Base-by-base conservation (phyloP, 176 grass and related monocot species). In the Ampelocalamus luodianensis region DNA sequence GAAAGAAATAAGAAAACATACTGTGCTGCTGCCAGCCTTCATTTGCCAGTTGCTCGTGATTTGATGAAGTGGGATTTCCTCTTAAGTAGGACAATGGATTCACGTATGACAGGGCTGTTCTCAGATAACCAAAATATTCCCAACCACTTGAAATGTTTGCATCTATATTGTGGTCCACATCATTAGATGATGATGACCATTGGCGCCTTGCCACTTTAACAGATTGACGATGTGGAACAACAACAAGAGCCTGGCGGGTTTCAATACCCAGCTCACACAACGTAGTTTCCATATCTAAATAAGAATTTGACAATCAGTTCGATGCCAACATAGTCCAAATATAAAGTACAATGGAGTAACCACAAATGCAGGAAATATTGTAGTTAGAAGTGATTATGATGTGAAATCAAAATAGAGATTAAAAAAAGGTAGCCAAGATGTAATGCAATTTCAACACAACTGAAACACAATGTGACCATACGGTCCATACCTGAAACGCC, bases 51-150 rank as follows among this genome's bases (percentile, higher is more conserved):
- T 53, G 58, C 56, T 89, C 93, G 8, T 55, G 62, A 83, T 86
- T 79, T 76, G 87, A 88, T 38, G 94, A 78, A 54, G 62, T n/a
- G 6, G 82, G 20, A 18, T 65, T 92, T 55, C 88, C 91, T 8
- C 88, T 83, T 32, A 96, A 76, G 88, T 96, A 96, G 77, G 96
- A 89, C 51, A 99, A 74, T 0, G 96, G 96, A 87, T 99, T 99
- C 18, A 69, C 64, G 23, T 91, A 94, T 3, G 96, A 94, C 20
- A 99, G 54, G 55, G 90, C 14, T 29, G 72, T 85, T 82, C 89
- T 92, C 42, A 96, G 64, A 91, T 89, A 88, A 75, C 88, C 69
- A 80, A 95, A 93, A 85, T 98, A 98, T 67, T 87, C 81, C 71
- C 69, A 79, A 65, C 24, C 69, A 73, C 54, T 65, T 51, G 89